Evolutionary conservation across 2,329 filamentous ascomycete species (phyloP).

Genomic region (Colletotrichum lentis): DNA sequence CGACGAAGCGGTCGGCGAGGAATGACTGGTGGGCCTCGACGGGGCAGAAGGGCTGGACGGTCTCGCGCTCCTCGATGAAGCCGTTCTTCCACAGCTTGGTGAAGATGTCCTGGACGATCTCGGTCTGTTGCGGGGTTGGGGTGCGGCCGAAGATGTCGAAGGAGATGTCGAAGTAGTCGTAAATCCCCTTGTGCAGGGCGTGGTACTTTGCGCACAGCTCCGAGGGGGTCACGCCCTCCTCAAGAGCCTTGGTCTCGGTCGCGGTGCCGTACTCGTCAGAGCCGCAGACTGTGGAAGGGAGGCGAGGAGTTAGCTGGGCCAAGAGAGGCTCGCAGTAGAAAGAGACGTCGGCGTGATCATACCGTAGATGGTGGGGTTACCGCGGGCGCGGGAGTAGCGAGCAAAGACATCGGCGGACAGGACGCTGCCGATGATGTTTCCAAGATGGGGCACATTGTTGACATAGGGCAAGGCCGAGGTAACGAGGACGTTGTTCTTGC

Average conservation of each 20-base stretch:
- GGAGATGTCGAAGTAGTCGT: slow-evolving; percentile 94
- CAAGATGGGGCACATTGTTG: slow-evolving; percentile 81
- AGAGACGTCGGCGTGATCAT: slow-evolving; percentile 24
- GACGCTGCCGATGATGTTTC: slow-evolving; percentile 87
- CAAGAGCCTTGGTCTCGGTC: slow-evolving; percentile 93
- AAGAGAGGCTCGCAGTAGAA: not conserved
- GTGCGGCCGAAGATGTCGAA: slow-evolving; percentile 97
- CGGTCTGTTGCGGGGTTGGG: slow-evolving; percentile 85
- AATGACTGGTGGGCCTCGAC: slow-evolving; percentile 74
- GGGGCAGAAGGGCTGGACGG: slow-evolving; percentile 85
- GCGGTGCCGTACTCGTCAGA: slow-evolving; percentile 93
- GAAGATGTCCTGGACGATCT: slow-evolving; percentile 94
- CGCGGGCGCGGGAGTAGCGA: slow-evolving; percentile 81
- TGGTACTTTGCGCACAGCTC: slow-evolving; percentile 94
- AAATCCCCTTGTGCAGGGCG: slow-evolving; percentile 86
- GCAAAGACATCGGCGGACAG: slow-evolving; percentile 89
- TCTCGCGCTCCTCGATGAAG: slow-evolving; percentile 85
- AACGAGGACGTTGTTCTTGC: slow-evolving; percentile 87
- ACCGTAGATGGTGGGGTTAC: slow-evolving; percentile 78
- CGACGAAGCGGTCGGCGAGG: slow-evolving; percentile 86
- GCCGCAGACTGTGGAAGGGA: slow-evolving; percentile 49
- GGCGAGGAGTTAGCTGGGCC: not conserved
- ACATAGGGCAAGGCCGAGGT: slow-evolving; percentile 87
- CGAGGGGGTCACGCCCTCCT: slow-evolving; percentile 82
- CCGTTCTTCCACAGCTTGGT: slow-evolving; percentile 86